phyloP scores from a whole-genome alignment of 495 filamentous ascomycete genomes.

The Podospora anserina region DNA sequence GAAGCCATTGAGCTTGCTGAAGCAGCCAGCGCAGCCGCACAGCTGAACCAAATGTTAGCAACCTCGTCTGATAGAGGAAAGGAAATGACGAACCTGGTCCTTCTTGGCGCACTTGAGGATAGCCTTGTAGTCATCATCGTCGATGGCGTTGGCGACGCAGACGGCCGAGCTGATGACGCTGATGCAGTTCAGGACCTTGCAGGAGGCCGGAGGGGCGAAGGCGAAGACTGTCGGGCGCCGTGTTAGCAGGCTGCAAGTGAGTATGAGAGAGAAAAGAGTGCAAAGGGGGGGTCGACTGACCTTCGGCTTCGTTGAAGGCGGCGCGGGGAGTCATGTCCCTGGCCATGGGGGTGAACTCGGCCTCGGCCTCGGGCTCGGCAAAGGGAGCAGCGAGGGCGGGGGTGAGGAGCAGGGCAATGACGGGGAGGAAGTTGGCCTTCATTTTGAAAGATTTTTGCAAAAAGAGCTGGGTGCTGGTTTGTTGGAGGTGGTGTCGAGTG shows the following conservation, averaged over 20 bases:
- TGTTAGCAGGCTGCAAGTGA: background rate
- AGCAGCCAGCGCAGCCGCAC: conserved; percentile 24
- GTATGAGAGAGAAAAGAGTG: background rate
- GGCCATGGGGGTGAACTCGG: background rate
- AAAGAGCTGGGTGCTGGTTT: background rate
- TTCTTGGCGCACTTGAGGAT: conserved; percentile 24
- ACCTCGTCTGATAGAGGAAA: background rate
- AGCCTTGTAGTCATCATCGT: conserved; percentile 17
- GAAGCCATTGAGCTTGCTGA: conserved; percentile 20
- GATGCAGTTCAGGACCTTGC: conserved; percentile 24
- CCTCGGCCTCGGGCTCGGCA: conserved; percentile 1
- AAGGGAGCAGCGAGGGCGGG: conserved; percentile 14
- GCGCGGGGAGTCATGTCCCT: conserved; percentile 19
- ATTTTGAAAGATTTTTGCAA: conserved; percentile 7
- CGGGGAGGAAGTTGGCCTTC: conserved; percentile 19
- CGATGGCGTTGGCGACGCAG: conserved; percentile 22
- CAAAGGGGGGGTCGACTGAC: background rate
- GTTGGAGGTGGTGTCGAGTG: background rate
- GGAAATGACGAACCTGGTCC: conserved; percentile 17
- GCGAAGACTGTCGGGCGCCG: conserved; percentile 16
- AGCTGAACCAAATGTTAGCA: conserved; percentile 10
- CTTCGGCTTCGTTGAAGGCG: conserved; percentile 22
- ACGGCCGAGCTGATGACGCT: conserved; percentile 20
- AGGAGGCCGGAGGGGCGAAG: conserved; percentile 16
- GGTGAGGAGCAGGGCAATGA: conserved; percentile 11